Evolutionary conservation across 2,329 filamentous ascomycete genomes (phyloP).

Genomic region (Colletotrichum lentis): DNA sequence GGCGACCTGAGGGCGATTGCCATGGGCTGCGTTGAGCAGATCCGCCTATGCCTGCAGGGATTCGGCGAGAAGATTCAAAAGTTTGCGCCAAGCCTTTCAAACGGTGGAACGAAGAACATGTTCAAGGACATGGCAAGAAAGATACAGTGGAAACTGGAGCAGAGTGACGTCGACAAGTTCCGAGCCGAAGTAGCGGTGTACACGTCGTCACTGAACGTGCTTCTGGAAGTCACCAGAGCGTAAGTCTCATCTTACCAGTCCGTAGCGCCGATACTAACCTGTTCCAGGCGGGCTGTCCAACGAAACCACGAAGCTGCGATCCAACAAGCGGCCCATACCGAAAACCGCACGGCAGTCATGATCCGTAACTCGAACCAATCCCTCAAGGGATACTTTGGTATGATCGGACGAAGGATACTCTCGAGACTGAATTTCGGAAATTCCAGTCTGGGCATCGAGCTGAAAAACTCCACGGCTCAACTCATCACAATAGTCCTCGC

Average conservation of each 20-base stretch:
- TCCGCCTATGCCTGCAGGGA: background rate
- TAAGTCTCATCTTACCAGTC: background rate
- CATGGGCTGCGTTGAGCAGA: background rate
- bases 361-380: background rate
- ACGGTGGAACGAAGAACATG: background rate
- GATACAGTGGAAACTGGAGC: slow-evolving; percentile 8
- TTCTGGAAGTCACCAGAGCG: background rate
- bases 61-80: background rate
- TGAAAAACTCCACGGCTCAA: background rate
- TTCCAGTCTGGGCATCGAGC: background rate
- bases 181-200: background rate
- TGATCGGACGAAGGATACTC: background rate
- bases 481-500: background rate
- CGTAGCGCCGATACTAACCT: too few species aligned
- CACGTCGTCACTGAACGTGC: background rate
- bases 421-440: background rate
- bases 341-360: background rate
- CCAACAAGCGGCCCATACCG: background rate
- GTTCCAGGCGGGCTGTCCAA: background rate
- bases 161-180: background rate
- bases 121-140: background rate
- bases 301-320: background rate
- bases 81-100: background rate
- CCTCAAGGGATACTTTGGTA: background rate
- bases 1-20: background rate